A percentile compares a stretch with the other conserved stretches of the same genome.
Evolutionary conservation across 768 basidiomycete species (phyloP).

Genomic region (Mycena leptocephala): DNA sequence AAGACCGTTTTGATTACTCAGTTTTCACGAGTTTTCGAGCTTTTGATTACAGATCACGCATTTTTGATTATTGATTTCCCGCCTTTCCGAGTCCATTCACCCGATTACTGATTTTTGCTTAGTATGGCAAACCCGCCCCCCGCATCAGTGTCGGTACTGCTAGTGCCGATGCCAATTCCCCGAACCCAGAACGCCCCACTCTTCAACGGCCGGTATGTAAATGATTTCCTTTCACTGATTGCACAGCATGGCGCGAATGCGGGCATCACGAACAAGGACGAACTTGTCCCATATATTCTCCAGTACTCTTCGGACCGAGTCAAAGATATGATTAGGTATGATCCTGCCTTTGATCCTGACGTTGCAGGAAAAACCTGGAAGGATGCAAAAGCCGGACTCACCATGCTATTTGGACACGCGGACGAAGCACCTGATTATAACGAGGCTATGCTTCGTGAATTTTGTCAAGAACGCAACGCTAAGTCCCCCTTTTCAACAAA

Average conservation of each 20-base stretch:
- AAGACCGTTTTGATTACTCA: too few relatives aligned
- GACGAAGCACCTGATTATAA: background rate
- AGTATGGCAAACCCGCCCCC: too few relatives aligned
- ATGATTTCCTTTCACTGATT: background rate
- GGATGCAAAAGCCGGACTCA: background rate
- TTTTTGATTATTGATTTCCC: too few relatives aligned
- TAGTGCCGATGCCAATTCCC: too few relatives aligned
- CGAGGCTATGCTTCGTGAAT: background rate
- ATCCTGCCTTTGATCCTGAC: constrained; percentile 5
- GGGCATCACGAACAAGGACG: constrained; percentile 17
- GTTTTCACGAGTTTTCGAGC: too few relatives aligned
- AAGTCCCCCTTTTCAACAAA: background rate
- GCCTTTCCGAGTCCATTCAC: too few relatives aligned
- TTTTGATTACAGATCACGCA: too few relatives aligned
- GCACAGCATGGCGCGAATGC: constrained; percentile 23
- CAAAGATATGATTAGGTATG: background rate
- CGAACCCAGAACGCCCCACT: background rate
- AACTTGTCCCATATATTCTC: constrained; percentile 19
- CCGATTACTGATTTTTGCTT: too few relatives aligned
- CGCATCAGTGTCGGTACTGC: too few relatives aligned
- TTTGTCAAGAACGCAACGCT: background rate
- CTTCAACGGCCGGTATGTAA: constrained; percentile 14
- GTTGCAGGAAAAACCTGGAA: background rate
- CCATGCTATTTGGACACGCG: background rate
- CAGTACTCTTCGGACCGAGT: constrained; percentile 19